phyloP scores from a whole-genome alignment of 2,329 filamentous ascomycete genomes.

The Talaromyces sp. region DNA sequence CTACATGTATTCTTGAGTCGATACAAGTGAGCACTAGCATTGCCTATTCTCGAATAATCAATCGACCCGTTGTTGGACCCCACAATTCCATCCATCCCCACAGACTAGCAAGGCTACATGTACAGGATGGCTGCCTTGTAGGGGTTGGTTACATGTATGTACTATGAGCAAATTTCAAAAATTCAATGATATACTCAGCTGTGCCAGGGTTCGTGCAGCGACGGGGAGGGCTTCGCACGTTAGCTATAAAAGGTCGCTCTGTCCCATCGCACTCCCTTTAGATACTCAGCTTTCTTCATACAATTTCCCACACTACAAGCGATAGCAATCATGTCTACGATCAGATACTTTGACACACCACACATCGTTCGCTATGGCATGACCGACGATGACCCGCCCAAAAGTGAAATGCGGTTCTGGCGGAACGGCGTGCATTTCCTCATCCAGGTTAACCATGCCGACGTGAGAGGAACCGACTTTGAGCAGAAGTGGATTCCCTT shows the following conservation, averaged over 20 bases:
- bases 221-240: neutral
- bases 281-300: neutral
- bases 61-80: neutral
- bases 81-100: neutral
- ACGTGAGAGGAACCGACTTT: neutral
- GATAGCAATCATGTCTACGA: neutral
- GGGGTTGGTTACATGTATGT: no score
- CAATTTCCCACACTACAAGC: neutral
- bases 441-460: neutral
- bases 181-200: neutral
- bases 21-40: neutral
- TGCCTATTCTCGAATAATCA: neutral
- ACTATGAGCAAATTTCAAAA: neutral
- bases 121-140: neutral
- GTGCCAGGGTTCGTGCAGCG: neutral
- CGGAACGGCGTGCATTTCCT: neutral
- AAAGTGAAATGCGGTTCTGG: neutral
- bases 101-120: neutral
- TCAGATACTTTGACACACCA: neutral
- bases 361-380: neutral
- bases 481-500: neutral
- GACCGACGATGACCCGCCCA: neutral
- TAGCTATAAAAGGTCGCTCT: neutral
- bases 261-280: neutral
- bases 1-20: neutral